Conservation (phyloP, 1,139 yeast genomes). For the Yamadazyma pseudoaaseri region DNA sequence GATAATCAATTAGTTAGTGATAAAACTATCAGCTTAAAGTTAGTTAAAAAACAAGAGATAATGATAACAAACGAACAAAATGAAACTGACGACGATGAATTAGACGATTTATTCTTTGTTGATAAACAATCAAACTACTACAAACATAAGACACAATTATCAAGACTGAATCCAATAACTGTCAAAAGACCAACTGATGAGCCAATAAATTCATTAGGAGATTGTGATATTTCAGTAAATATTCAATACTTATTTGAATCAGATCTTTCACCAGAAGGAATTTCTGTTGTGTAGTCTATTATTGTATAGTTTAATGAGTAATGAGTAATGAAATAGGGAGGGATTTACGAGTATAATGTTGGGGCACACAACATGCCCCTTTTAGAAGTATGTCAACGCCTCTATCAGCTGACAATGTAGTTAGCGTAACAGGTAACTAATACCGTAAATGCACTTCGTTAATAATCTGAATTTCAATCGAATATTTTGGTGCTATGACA, state of each 20-base stretch:
- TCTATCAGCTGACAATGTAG: too few relatives aligned
- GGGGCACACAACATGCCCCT: too few relatives aligned
- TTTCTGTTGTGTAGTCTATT: not conserved
- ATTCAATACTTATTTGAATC: conserved; percentile 17
- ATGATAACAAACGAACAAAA: not conserved
- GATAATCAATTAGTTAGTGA: conserved; percentile 6
- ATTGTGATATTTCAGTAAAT: conserved; percentile 24
- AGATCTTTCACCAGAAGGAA: too few relatives aligned
- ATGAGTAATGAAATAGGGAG: too few relatives aligned
- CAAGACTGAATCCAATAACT: conserved; percentile 1
- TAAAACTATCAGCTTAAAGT: conserved; percentile 2
- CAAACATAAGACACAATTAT: conserved; percentile 12
- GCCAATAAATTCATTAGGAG: conserved; percentile 15
- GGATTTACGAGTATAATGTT: too few relatives aligned
- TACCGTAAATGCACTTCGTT: too few relatives aligned
- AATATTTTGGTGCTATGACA: too few relatives aligned
- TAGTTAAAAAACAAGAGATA: not conserved
- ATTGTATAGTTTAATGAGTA: too few relatives aligned
- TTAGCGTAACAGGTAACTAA: too few relatives aligned
- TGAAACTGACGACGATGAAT: conserved; percentile 10
- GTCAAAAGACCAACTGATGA: conserved; percentile 6
- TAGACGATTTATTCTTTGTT: conserved; percentile 13
- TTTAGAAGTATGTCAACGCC: too few relatives aligned
- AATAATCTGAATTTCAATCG: too few relatives aligned
- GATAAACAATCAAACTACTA: conserved; percentile 22